Base-by-base conservation (phyloP, 495 filamentous ascomycete species). In the Mycothermus thermophilus region DNA sequence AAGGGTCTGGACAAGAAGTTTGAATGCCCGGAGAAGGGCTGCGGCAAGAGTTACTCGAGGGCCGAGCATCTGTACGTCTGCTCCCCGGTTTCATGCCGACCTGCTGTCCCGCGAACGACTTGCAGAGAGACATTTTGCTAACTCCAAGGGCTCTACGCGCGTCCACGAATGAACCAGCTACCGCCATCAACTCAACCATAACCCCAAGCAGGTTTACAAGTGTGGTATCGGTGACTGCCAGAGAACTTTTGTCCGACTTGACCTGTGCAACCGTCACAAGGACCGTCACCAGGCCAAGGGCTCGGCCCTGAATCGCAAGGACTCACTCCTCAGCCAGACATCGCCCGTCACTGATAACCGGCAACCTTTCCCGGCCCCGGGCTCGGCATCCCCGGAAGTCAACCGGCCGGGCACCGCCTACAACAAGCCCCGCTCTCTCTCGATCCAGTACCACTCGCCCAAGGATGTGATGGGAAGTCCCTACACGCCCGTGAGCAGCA, bases 271-370 rank as follows among this genome's bases (percentile, higher is more conserved):
- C 43, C 77, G 90, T 17, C 90, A 97, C 64, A 78, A 81, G 51
- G 90, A 95, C 52, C 76, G 90, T 37, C 90, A 97, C 57, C 93
- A 84, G n/a, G 87, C 85, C 40, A 80, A 85, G 48, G 90, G 88
- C 30, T 96, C 88, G 10, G 86, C 93, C 56, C 63, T 96, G 32
- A 87, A 87, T 60, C 79, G 86, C 41, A 93, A 90, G 53, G 90
- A 96, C 51, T 71, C 74, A 27, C 66, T 77, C 47, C 59, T 77
- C 44, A 69, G 73, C 44, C 75, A 75, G 51, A 57, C 58, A 30
- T 71, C 67, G 22, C 67, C 69, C 30, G 54, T 62, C 30, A 48
- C 58, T 29, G 64, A 63, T 40, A 43, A 48, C 41, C 64, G 60
- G 44, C 43, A 56, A 35, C 57, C 59, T 34, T 66, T 64, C 47